These are phyloP conservation scores for Sarocladium brachiariae DNA, from an alignment of 2,329 filamentous ascomycete species.

Conservation along the genomic window DNA sequence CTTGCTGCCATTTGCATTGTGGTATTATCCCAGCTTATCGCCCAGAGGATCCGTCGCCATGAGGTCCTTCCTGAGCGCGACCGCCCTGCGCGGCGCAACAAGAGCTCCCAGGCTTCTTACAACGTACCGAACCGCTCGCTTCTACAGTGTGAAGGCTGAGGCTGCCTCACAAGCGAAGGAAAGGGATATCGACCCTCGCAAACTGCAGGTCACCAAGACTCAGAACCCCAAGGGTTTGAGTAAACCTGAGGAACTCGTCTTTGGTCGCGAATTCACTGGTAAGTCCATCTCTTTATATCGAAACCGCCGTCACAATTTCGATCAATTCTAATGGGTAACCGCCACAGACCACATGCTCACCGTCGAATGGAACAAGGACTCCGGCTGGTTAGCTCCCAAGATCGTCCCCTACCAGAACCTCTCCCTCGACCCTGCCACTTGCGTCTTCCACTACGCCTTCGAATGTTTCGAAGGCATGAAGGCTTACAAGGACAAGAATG, in stretches of 20 bases:
- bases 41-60: constrained; percentile 16
- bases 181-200: constrained; percentile 67
- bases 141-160: constrained; percentile 48
- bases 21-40: background rate
- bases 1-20: background rate
- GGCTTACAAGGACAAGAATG: constrained; percentile 83
- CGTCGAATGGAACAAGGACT: constrained; percentile 80
- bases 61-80: constrained; percentile 24
- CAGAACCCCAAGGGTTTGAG: constrained; percentile 65
- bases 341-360: constrained; percentile 87
- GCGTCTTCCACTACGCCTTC: constrained; percentile 93
- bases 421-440: constrained; percentile 89
- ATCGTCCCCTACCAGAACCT: constrained; percentile 97
- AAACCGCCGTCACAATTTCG: background rate
- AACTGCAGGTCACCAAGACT: constrained; percentile 69
- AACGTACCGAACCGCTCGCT: constrained; percentile 22
- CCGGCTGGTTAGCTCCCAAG: constrained; percentile 75
- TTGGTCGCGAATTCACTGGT: constrained; percentile 89
- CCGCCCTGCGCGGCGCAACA: constrained; percentile 26
- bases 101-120: constrained; percentile 28
- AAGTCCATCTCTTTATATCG: constrained; percentile 16
- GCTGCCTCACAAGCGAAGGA: constrained; percentile 46
- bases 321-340: background rate
- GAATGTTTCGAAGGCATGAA: constrained; percentile 91
- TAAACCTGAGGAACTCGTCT: constrained; percentile 76